Conservation (phyloP, 2,329 filamentous ascomycete species). For the Bretziella fagacearum region DNA sequence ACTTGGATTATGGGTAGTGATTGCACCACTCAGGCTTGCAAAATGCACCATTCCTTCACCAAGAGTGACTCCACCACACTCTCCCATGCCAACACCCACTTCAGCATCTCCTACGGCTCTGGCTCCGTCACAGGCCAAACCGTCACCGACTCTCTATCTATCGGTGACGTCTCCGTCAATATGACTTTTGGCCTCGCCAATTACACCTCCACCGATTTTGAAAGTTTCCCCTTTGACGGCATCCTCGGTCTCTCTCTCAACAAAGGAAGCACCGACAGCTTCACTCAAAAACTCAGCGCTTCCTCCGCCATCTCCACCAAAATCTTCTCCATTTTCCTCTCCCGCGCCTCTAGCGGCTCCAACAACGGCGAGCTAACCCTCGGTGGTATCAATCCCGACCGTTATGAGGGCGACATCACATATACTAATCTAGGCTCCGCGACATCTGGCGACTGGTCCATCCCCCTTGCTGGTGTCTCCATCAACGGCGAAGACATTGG, state of each 20-base stretch:
- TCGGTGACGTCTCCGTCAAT: constrained; percentile 47
- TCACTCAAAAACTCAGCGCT: constrained; percentile 44
- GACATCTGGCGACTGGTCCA: constrained; percentile 49
- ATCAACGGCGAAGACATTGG: constrained; percentile 42
- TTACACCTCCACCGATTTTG: constrained; percentile 56
- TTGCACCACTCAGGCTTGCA: constrained; percentile 51
- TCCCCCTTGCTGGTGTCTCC: constrained; percentile 48
- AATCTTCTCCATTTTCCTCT: constrained; percentile 51
- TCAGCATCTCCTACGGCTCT: constrained; percentile 58
- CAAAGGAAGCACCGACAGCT: constrained; percentile 42
- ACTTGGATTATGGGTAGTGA: constrained; percentile 68
- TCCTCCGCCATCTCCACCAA: constrained; percentile 36
- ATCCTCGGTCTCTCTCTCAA: constrained; percentile 63
- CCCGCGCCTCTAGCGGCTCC: constrained; percentile 44
- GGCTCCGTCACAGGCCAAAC: constrained; percentile 53
- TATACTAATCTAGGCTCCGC: constrained; percentile 41
- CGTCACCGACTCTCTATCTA: constrained; percentile 46
- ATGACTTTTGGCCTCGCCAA: constrained; percentile 58
- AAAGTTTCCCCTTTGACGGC: constrained; percentile 68
- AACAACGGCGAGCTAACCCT: constrained; percentile 66
- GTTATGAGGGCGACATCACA: constrained; percentile 49
- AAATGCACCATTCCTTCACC: constrained; percentile 53
- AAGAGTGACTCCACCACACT: constrained; percentile 47
- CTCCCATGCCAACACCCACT: constrained; percentile 34
- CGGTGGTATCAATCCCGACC: constrained; percentile 48